Percentiles rank a stretch among this genome's conserved stretches.
Conservation (phyloP, 352 stramenopile species). For the Plasmopara muralis region DNA sequence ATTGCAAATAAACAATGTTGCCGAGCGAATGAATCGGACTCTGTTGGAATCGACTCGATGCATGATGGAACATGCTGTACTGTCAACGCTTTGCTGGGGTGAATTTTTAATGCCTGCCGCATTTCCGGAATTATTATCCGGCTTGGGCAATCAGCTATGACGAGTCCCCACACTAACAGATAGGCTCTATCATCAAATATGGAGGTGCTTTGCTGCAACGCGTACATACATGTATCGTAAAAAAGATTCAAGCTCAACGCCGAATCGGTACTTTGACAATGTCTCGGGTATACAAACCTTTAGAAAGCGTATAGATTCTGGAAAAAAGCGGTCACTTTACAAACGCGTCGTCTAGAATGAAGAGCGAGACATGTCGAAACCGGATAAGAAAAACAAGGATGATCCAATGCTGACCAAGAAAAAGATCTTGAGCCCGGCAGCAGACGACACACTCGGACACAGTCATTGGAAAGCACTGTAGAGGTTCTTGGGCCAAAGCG, state of each 20-base stretch:
- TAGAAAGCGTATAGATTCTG: not conserved
- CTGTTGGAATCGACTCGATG: not conserved
- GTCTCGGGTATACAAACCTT: not conserved
- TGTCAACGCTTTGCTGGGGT: slow-evolving; percentile 6
- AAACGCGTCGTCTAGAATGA: not conserved
- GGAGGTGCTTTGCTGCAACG: slow-evolving; percentile 5
- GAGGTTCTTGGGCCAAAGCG: not conserved
- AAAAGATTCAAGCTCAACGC: slow-evolving; percentile 5
- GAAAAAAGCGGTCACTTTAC: not conserved
- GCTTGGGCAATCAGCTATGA: not conserved
- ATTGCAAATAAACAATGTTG: not conserved
- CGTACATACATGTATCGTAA: not conserved
- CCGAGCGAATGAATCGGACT: not conserved
- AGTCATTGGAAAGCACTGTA: not conserved
- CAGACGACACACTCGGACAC: not conserved
- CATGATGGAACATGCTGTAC: slow-evolving; percentile 7
- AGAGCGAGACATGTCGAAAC: not conserved
- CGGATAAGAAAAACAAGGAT: not conserved
- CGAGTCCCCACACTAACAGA: slow-evolving; percentile 2
- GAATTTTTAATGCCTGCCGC: slow-evolving; percentile 6
- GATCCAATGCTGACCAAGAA: not conserved
- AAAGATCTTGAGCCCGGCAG: not conserved
- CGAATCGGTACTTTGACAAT: slow-evolving; percentile 2
- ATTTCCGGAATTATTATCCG: slow-evolving; percentile 7
- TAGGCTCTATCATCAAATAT: slow-evolving; percentile 3